Conservation (phyloP, 2,329 filamentous ascomycete genomes). For the Conoideocrella luteorostrata region DNA sequence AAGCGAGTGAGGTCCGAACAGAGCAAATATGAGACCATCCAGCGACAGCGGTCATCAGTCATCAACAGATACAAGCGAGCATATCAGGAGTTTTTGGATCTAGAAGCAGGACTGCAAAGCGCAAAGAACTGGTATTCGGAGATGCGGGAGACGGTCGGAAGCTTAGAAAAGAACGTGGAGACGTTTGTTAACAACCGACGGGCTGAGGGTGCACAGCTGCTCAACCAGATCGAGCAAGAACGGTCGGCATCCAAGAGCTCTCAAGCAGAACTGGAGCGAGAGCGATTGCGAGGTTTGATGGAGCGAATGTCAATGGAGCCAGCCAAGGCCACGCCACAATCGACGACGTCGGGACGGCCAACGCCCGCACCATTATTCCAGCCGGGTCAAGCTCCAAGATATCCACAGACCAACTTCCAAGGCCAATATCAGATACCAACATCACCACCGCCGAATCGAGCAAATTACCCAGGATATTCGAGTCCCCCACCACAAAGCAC, state of each 20-base stretch:
- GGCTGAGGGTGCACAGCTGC: slow-evolving; percentile 82
- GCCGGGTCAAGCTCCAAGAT: slow-evolving; percentile 38
- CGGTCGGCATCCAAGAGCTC: slow-evolving; percentile 53
- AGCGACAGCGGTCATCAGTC: slow-evolving; percentile 72
- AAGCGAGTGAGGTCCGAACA: slow-evolving; percentile 91
- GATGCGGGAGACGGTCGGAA: slow-evolving; percentile 92
- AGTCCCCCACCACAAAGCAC: slow-evolving; percentile 33
- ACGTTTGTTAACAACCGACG: slow-evolving; percentile 92
- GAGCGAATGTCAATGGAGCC: slow-evolving; percentile 89
- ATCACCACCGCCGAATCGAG: slow-evolving; percentile 46
- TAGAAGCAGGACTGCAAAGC: slow-evolving; percentile 76
- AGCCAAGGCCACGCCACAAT: slow-evolving; percentile 29
- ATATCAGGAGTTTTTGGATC: slow-evolving; percentile 86
- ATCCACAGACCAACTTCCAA: slow-evolving; percentile 47
- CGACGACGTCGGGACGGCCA: slow-evolving; percentile 17
- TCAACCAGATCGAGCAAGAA: slow-evolving; percentile 80
- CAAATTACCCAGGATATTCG: slow-evolving; percentile 35
- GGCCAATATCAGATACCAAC: slow-evolving; percentile 55
- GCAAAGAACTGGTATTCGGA: slow-evolving; percentile 92
- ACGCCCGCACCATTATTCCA: slow-evolving; percentile 44
- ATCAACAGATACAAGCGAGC: slow-evolving; percentile 84
- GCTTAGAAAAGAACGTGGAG: slow-evolving; percentile 90
- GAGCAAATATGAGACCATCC: slow-evolving; percentile 87
- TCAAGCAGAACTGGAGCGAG: slow-evolving; percentile 77
- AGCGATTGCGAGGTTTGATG: slow-evolving; percentile 84